These are phyloP conservation scores for Fulvia fulva DNA, from an alignment of 2,329 filamentous ascomycete species.

Conservation along the genomic window DNA sequence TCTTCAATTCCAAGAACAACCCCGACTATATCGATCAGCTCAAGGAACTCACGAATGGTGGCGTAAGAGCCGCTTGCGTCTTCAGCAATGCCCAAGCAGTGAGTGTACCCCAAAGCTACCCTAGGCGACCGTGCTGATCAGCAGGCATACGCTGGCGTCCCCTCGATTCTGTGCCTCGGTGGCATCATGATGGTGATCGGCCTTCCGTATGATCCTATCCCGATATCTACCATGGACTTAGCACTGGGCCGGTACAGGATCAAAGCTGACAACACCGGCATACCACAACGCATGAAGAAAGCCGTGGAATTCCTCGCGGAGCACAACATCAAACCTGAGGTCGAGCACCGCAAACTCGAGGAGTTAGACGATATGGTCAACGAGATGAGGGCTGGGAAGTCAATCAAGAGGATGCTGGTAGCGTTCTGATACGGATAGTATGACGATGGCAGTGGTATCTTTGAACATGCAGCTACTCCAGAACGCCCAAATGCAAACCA, in stretches of 20 bases:
- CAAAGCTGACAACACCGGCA: conserved; percentile 18
- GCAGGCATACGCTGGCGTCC: conserved; percentile 17
- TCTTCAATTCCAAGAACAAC: conserved; percentile 16
- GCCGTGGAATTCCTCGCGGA: conserved; percentile 18
- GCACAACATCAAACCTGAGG: conserved; percentile 18
- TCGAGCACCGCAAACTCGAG: conserved; percentile 16
- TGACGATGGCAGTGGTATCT: neutral
- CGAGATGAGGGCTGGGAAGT: conserved; percentile 18
- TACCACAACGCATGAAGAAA: conserved; percentile 20
- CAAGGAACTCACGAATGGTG: conserved; percentile 15
- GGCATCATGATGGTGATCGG: conserved; percentile 20
- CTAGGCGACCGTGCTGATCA: too few species aligned
- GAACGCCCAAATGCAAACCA: neutral
- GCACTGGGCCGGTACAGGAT: conserved; percentile 17
- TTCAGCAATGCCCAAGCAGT: conserved; percentile 21
- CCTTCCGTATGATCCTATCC: conserved; percentile 12
- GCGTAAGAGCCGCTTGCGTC: conserved; percentile 16
- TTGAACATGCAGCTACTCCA: neutral
- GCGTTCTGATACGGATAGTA: conserved; percentile 4
- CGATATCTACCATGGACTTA: conserved; percentile 18
- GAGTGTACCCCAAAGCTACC: neutral
- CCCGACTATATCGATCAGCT: conserved; percentile 11
- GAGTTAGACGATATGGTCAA: conserved; percentile 21
- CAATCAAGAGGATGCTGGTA: conserved; percentile 20
- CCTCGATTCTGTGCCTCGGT: conserved; percentile 12